phyloP scores from a whole-genome alignment of 495 filamentous ascomycete genomes.

The Jackrogersella multiformis region DNA sequence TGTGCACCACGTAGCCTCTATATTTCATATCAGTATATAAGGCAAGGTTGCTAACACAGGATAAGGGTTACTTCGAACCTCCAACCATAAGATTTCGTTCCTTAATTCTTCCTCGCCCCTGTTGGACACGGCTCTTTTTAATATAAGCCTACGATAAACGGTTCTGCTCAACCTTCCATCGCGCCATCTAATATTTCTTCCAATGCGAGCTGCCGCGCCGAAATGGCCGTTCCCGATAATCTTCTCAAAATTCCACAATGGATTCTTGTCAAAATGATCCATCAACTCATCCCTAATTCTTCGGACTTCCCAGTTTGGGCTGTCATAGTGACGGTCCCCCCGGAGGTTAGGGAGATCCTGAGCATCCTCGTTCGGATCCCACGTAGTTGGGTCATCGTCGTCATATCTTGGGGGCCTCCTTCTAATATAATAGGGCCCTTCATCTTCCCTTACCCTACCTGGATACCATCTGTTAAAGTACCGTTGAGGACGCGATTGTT shows the following conservation, averaged over 20 bases:
- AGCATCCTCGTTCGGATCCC: no score
- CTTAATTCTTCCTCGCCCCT: not conserved
- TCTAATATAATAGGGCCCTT: no score
- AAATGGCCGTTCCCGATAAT: not conserved
- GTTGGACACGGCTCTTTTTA: not conserved
- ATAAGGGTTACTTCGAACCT: not conserved
- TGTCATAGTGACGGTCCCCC: not conserved
- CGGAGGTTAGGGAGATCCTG: no score
- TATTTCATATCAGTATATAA: not conserved
- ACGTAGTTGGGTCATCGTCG: no score
- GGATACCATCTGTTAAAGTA: no score
- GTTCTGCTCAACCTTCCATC: no score
- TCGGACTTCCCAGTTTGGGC: not conserved
- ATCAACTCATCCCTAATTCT: not conserved
- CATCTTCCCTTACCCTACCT: no score
- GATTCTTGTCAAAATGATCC: not conserved
- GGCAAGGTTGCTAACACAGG: not conserved
- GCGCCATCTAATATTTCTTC: not conserved
- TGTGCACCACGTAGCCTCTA: constrained; percentile 1
- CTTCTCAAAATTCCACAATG: not conserved
- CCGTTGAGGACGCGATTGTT: no score
- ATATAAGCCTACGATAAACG: not conserved
- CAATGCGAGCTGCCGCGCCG: not conserved
- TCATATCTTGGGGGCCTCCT: no score
- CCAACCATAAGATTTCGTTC: not conserved